These are phyloP conservation scores for Trypanosoma mega DNA, from an alignment of 208 protist genomes.

Conservation along the genomic window DNA sequence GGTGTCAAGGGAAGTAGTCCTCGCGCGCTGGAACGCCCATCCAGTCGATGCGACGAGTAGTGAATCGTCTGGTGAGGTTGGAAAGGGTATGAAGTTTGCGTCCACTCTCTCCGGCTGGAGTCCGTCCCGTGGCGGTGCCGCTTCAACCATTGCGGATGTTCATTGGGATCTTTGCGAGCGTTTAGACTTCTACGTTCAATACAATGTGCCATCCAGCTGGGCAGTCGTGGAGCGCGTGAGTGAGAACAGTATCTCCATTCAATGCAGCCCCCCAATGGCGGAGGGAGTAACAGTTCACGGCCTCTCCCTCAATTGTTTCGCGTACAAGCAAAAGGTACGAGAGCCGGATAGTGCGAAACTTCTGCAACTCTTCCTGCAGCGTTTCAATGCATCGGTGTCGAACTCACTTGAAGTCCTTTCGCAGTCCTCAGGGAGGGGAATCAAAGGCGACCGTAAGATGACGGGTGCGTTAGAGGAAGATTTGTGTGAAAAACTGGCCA, in stretches of 20 bases:
- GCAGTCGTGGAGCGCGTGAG: constrained; percentile 51
- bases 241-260: constrained; percentile 76
- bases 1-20: constrained; percentile 36
- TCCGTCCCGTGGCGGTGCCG: constrained; percentile 11
- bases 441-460: background rate
- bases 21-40: constrained; percentile 50
- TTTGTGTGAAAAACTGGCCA: constrained; percentile 46
- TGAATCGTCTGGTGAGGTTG: constrained; percentile 18
- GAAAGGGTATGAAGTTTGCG: constrained; percentile 76
- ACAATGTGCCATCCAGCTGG: constrained; percentile 73
- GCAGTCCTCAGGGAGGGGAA: constrained; percentile 1
- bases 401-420: constrained; percentile 62
- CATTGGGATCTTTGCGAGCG: constrained; percentile 74
- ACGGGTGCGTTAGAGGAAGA: constrained; percentile 14
- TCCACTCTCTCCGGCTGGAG: constrained; percentile 34
- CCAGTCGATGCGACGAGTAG: constrained; percentile 3
- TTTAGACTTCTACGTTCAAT: constrained; percentile 83
- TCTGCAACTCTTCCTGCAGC: constrained; percentile 70
- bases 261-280: constrained; percentile 51
- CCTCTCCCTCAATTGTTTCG: constrained; percentile 78
- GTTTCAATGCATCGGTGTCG: constrained; percentile 73
- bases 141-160: constrained; percentile 52
- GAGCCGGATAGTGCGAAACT: constrained; percentile 58
- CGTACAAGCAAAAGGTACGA: constrained; percentile 68
- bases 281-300: constrained; percentile 52